Conservation (phyloP, 208 protist species). For the Leishmania turanica region DNA sequence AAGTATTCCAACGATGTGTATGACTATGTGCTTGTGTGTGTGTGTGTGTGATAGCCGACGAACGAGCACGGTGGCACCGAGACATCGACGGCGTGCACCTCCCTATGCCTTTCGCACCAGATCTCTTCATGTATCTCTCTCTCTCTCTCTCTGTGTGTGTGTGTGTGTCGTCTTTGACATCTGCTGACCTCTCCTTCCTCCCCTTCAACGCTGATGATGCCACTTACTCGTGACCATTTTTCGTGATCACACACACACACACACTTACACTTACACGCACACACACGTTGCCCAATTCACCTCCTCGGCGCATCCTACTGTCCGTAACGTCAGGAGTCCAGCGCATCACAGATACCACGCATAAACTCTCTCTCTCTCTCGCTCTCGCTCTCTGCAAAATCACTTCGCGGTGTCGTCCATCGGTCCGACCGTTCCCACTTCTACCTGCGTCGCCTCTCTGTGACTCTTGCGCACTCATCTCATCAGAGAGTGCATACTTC, state of each 20-base stretch:
- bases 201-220: neutral
- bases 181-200: neutral
- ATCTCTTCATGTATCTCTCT: neutral
- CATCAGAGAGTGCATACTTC: neutral
- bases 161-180: neutral
- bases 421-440: neutral
- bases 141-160: no score
- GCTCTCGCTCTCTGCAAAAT: neutral
- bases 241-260: neutral
- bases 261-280: neutral
- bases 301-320: neutral
- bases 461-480: neutral
- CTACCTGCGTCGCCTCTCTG: neutral
- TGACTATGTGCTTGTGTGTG: neutral
- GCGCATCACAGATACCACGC: neutral
- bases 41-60: neutral
- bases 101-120: neutral
- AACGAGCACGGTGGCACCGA: neutral
- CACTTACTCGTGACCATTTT: neutral
- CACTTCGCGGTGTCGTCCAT: neutral
- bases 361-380: no score
- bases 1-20: neutral
- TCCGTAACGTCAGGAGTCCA: neutral
- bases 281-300: neutral
- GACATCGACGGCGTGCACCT: neutral